Percentiles rank a stretch among this genome's conserved stretches.
These are phyloP conservation scores for Fusarium luffae DNA, from an alignment of 2,329 filamentous ascomycete genomes.

Conservation along the genomic window DNA sequence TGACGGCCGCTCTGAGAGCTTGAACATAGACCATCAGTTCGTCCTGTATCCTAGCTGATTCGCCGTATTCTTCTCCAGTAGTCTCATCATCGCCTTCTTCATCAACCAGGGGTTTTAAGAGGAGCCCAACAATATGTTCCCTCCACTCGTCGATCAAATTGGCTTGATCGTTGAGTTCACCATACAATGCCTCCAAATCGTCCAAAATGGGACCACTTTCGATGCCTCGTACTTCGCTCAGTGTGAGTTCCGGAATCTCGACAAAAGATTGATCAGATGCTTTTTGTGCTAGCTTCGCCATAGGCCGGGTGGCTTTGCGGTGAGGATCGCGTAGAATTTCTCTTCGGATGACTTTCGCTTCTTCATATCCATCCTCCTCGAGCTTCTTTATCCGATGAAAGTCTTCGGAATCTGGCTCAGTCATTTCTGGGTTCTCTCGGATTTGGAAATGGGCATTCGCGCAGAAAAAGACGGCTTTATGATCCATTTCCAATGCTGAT, in stretches of 20 bases:
- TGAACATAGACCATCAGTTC: slow-evolving; percentile 89
- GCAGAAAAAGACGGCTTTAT: slow-evolving; percentile 85
- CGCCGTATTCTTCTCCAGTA: slow-evolving; percentile 90
- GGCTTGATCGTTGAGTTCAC: slow-evolving; percentile 77
- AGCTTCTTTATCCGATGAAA: slow-evolving; percentile 73
- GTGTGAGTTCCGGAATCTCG: slow-evolving; percentile 66
- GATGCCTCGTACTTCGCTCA: slow-evolving; percentile 71
- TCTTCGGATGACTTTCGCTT: slow-evolving; percentile 79
- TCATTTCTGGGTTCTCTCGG: slow-evolving; percentile 74
- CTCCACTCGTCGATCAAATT: slow-evolving; percentile 79
- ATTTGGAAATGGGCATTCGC: slow-evolving; percentile 88
- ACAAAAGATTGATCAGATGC: slow-evolving; percentile 66
- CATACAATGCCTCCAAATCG: slow-evolving; percentile 72
- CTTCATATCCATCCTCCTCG: slow-evolving; percentile 80
- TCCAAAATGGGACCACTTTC: slow-evolving; percentile 76
- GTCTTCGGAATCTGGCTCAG: slow-evolving; percentile 72
- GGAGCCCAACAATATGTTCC: slow-evolving; percentile 74
- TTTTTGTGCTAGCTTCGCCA: slow-evolving; percentile 69
- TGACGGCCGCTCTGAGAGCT: slow-evolving; percentile 77
- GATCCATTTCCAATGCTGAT: slow-evolving; percentile 79
- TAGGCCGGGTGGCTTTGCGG: slow-evolving; percentile 58
- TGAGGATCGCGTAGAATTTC: slow-evolving; percentile 75
- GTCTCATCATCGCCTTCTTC: slow-evolving; percentile 78
- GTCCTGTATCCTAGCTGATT: slow-evolving; percentile 88
- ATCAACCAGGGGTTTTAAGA: slow-evolving; percentile 82